Base-by-base conservation (phyloP, 352 stramenopile genomes). In the Phytopythium litorale region DNA sequence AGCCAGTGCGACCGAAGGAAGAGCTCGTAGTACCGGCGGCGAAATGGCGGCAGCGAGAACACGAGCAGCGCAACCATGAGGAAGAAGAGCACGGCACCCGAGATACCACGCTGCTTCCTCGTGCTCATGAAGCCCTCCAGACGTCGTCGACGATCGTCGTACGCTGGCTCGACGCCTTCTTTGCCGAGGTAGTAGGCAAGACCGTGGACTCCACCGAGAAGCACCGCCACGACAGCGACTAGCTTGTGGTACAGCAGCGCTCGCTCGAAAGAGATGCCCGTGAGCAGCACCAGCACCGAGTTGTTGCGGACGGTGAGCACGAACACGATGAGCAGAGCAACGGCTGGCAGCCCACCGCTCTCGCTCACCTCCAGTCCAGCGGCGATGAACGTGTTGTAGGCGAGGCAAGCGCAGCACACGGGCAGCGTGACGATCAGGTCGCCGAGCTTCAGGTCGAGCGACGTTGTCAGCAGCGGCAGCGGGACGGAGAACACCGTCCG, bases 191-290 rank as follows among this genome's bases (percentile, higher is more conserved):
- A 33, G 33, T 84, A 85, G 2, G 73, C 57, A n/a, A 83, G 45
- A 0, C 71, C 78, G 51, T 87, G 75, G 9, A 85, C 53, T 1
- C n/a, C 65, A 15, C 66, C 62, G 7, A 82, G 58, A 23, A 81
- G 43, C 45, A 81, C 70, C 3, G 71, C 68, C 3, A 79, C 53
- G 15, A 75, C 15, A 3, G 63, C 73, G 0, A 73, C 70, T 8
- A 80, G 38, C 50, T 80, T 83, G 68, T 85, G 78, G 64, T 85
- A 85, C 19, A 81, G 69, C 19, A 87, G 50, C 51, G 62, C 71
- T 5, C 78, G 75, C 45, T 87, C 78, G 56, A 80, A 87, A 3
- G 78, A 71, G 19, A 87, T 65, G 2, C 75, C 78, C 4, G 73
- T 84, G 35, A 74, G 28, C 7, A 51, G 37, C n/a, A 81, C 58